These are phyloP conservation scores for Selaginella tamariscina DNA, from an alignment of 75 land plant species.

Conservation along the genomic window DNA sequence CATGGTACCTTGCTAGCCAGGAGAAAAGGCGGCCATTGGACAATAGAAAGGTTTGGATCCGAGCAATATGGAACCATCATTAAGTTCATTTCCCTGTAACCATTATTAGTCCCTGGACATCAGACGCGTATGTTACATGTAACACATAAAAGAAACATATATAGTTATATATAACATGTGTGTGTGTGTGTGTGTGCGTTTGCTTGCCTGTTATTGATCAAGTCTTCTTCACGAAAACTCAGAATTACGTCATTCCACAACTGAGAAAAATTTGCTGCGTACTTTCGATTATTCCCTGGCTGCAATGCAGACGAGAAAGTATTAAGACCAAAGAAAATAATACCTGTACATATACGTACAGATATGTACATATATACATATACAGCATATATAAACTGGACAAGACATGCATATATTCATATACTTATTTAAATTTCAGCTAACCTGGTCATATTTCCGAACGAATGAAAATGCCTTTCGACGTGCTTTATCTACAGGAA, in stretches of 20 bases:
- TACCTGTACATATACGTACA: too few relatives aligned
- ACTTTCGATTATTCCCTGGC: slow-evolving; percentile 40
- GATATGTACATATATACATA: too few relatives aligned
- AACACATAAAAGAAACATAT: neutral
- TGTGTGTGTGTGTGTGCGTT: too few relatives aligned
- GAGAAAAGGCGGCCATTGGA: slow-evolving; percentile 97
- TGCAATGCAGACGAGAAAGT: neutral
- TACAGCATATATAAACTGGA: too few relatives aligned
- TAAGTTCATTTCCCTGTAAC: slow-evolving; percentile 85
- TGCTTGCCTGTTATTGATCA: slow-evolving; percentile 87
- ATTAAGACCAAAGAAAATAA: neutral
- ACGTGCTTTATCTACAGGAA: slow-evolving; percentile 44
- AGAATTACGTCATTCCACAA: slow-evolving; percentile 94
- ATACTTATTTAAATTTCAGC: too few relatives aligned
- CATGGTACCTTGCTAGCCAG: slow-evolving; percentile 92
- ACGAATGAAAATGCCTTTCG: slow-evolving; percentile 56
- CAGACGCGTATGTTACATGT: neutral
- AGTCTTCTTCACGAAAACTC: slow-evolving; percentile 92
- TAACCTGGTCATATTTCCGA: slow-evolving; percentile 61
- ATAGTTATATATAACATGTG: too few relatives aligned
- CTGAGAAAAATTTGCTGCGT: slow-evolving; percentile 96
- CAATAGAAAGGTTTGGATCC: slow-evolving; percentile 67
- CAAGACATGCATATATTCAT: too few relatives aligned
- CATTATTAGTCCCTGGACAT: neutral
- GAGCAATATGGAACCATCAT: slow-evolving; percentile 85